phyloP scores from a whole-genome alignment of 2,329 filamentous ascomycete species.

The Amauroascus verrucosus region DNA sequence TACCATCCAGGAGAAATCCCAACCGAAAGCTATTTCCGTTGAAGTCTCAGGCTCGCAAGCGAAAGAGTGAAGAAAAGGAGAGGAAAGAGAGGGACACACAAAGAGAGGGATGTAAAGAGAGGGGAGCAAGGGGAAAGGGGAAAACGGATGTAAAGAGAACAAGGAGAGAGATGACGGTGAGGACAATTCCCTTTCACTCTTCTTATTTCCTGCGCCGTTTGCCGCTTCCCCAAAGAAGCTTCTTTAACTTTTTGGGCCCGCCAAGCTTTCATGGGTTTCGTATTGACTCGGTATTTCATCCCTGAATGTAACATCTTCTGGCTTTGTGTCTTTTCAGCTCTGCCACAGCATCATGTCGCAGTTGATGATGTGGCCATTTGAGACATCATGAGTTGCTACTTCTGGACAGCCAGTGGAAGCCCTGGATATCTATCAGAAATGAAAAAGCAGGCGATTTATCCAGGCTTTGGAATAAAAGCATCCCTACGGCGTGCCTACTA shows the following conservation, averaged over 20 bases:
- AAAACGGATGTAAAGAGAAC: background rate
- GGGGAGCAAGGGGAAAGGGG: background rate
- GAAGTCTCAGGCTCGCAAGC: background rate
- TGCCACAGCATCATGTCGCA: background rate
- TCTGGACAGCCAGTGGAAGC: no score
- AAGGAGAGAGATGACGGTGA: background rate
- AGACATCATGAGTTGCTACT: no score
- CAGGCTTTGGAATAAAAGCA: no score
- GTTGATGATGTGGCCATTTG: background rate
- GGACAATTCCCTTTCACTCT: background rate
- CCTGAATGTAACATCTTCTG: background rate
- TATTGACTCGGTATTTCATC: background rate
- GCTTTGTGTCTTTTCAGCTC: background rate
- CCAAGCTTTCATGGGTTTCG: background rate
- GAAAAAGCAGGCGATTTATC: no score
- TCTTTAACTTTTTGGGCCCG: background rate
- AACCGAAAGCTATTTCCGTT: no score
- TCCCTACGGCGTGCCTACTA: no score
- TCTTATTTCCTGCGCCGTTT: constrained; percentile 6
- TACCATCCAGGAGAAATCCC: background rate
- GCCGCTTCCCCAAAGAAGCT: background rate
- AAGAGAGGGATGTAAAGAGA: background rate
- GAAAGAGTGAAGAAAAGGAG: background rate
- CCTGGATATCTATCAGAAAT: no score
- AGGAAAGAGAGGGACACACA: background rate